Conservation (phyloP, 352 stramenopile genomes). For the Phytopythium litorale region DNA sequence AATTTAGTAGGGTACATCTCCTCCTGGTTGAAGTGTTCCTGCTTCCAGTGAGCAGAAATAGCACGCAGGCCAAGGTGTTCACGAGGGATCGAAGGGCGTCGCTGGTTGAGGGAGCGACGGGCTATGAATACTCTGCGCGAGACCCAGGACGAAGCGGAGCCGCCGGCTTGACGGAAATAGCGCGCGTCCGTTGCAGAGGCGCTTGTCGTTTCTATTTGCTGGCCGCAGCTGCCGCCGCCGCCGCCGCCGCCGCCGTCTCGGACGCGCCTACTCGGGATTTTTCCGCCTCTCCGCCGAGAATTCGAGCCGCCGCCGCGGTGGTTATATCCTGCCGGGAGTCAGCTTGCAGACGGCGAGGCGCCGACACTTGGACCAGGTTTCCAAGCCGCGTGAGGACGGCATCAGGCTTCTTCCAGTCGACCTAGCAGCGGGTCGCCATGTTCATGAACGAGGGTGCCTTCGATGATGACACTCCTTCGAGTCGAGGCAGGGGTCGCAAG, state of each 20-base stretch:
- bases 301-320: not conserved
- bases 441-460: slow-evolving; percentile 83
- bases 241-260: not conserved
- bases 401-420: not conserved
- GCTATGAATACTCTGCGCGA: too few relatives aligned
- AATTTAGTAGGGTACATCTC: not conserved
- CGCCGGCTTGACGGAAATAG: not conserved
- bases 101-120: too few relatives aligned
- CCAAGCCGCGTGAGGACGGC: not conserved
- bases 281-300: not conserved
- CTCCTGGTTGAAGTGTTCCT: not conserved
- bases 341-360: not conserved
- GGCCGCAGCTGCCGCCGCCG: not conserved
- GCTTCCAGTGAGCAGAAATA: too few relatives aligned
- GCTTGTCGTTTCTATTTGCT: not conserved
- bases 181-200: not conserved
- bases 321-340: not conserved
- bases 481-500: slow-evolving; percentile 21
- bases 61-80: too few relatives aligned
- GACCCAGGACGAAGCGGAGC: too few relatives aligned
- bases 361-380: not conserved
- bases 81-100: too few relatives aligned
- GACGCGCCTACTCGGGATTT: slow-evolving; percentile 1
- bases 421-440: slow-evolving; percentile 26
- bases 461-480: slow-evolving; percentile 44